Conservation (phyloP, 2,329 filamentous ascomycete species). For the Aspergillus japonicus region DNA sequence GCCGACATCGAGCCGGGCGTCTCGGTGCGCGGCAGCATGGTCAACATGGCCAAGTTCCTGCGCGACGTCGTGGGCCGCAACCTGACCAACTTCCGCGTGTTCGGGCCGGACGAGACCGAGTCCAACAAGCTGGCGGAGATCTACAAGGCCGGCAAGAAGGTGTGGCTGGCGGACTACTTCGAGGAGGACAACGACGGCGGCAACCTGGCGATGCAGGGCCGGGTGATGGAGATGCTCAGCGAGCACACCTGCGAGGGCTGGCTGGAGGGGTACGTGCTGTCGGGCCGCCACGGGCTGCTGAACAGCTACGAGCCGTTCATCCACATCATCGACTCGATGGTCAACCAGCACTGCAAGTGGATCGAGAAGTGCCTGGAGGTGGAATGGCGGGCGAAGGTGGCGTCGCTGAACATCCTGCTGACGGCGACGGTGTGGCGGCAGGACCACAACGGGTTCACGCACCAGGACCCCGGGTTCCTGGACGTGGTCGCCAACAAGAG, state of each 20-base stretch:
- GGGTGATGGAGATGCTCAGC: conserved; percentile 82
- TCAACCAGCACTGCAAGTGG: conserved; percentile 85
- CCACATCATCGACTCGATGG: conserved; percentile 81
- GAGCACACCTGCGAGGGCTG: conserved; percentile 79
- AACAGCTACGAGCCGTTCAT: conserved; percentile 84
- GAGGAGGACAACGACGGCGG: conserved; percentile 73
- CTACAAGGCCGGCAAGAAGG: conserved; percentile 73
- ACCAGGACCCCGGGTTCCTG: conserved; percentile 77
- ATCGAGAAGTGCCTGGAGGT: conserved; percentile 79
- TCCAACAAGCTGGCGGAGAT: conserved; percentile 74
- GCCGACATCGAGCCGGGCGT: conserved; percentile 61
- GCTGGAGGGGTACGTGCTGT: conserved; percentile 76
- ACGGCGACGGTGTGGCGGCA: conserved; percentile 79
- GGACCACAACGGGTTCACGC: conserved; percentile 81
- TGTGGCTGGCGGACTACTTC: conserved; percentile 77
- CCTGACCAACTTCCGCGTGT: conserved; percentile 67
- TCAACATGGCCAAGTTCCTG: conserved; percentile 66
- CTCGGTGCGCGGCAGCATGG: conserved; percentile 63
- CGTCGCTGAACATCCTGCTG: conserved; percentile 75
- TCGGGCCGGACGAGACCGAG: conserved; percentile 77
- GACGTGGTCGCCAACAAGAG: conserved; percentile 78
- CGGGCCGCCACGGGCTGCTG: conserved; percentile 70
- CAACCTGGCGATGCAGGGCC: conserved; percentile 65
- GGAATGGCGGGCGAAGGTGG: conserved; percentile 70
- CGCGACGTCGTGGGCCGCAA: conserved; percentile 67